Base-by-base conservation (phyloP, 2,329 filamentous ascomycete species). In the Hymenoscyphus occultus region DNA sequence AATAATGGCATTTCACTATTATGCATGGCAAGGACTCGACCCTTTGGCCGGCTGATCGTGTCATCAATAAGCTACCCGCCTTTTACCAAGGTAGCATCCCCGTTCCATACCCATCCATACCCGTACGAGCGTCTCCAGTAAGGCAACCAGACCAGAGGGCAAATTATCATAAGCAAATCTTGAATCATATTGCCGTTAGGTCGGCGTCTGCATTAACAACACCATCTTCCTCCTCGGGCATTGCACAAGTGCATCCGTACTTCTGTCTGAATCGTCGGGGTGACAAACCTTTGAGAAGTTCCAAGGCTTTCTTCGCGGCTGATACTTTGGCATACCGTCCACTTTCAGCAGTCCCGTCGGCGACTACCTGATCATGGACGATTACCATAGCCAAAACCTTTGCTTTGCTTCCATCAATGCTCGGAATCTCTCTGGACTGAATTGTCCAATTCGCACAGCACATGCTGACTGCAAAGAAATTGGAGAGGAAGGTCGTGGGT, bases 401-500 rank as follows among this genome's bases (percentile, higher is more conserved):
- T 76, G 70, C 85, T 59, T 73, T 72, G 64, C 74, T 64, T 58
- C 75, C 70, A 73, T 74, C 71, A 16, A 77, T 71, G 3, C 67
- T 71, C 0, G 78, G 77, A 48, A 84, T 76, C 58, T 83, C 80
- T 42, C 77, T 78, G 1, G 79, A 75, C 62, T 82, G 78, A 42
- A 84, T 66, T 48, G 77, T 78, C 75, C 84, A 87, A 28, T 86
- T 79, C 12, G 72, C 78, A 76, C 94, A 97, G 35, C 82, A 84
- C 66, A 92, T 88, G 12, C 85, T 82, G 12, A 82, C 80, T 9
- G 84, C 80, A 66, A 97, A 80, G 66, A 86, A 80, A 56, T 86
- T 86, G 51, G 86, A 80, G 0, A 97, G 81, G 54, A 85, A 86
- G 0, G 91, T 96, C 3, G 91, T 89, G 0, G 94, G 94, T 71